Evolutionary conservation across 164 flowering plant genomes (phyloP).

Genomic region (Piper betle): DNA sequence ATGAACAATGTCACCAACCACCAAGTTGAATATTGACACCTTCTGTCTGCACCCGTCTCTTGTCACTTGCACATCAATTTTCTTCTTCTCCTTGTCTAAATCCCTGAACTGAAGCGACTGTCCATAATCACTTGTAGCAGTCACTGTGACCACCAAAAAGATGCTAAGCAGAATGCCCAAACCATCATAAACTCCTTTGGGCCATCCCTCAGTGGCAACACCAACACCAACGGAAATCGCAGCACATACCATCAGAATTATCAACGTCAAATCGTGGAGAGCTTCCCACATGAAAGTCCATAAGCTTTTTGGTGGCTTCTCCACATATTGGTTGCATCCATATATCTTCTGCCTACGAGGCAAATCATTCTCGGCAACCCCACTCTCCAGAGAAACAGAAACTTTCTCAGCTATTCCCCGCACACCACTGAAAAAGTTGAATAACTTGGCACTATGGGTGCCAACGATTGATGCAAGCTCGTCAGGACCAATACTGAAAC

Average conservation of each 20-base stretch:
- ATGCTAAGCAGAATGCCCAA: too few species aligned
- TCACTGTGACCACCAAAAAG: slow-evolving; percentile 28
- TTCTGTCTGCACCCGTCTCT: slow-evolving; percentile 36
- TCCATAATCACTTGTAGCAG: slow-evolving; percentile 35
- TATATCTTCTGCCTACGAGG: slow-evolving; percentile 14
- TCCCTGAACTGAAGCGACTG: too few species aligned
- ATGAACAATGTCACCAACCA: slow-evolving; percentile 43
- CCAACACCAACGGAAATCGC: slow-evolving; percentile 33
- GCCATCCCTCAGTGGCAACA: slow-evolving; percentile 30
- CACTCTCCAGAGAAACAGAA: slow-evolving; percentile 20
- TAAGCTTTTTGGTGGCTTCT: slow-evolving; percentile 35
- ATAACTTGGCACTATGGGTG: slow-evolving; percentile 9
- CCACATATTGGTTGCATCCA: slow-evolving; percentile 14
- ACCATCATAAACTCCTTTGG: too few species aligned
- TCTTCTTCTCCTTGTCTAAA: slow-evolving; percentile 25
- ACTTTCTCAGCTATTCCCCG: slow-evolving; percentile 27
- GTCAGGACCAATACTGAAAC: slow-evolving; percentile 24
- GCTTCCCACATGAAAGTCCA: slow-evolving; percentile 34
- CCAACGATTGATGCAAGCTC: slow-evolving; percentile 33
- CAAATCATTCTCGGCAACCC: slow-evolving; percentile 18
- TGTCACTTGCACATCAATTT: slow-evolving; percentile 30
- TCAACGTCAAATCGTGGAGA: too few species aligned
- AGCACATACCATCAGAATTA: too few species aligned
- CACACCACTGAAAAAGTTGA: slow-evolving; percentile 17
- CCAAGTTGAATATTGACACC: slow-evolving; percentile 35